Conservation (phyloP, 768 basidiomycete genomes). For the Lactarius psammicola region DNA sequence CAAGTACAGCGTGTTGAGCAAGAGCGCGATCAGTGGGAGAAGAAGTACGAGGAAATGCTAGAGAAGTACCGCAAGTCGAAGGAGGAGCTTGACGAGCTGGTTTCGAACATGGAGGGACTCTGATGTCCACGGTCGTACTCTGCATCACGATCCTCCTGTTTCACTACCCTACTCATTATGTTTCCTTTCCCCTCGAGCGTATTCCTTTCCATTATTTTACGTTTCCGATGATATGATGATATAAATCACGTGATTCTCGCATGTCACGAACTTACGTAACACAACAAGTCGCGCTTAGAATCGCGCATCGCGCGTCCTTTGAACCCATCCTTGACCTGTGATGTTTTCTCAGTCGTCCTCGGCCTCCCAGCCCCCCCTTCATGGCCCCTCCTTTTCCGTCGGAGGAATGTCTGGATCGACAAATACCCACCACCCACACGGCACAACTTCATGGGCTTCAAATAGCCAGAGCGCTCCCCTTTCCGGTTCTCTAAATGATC, state of each 20-base stretch:
- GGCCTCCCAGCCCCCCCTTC: neutral
- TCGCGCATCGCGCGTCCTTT: neutral
- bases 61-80: slow-evolving; percentile 73
- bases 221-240: neutral
- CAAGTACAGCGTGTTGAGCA: slow-evolving; percentile 83
- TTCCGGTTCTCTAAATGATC: slow-evolving; percentile 58
- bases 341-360: slow-evolving; percentile 25
- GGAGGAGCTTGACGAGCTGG: slow-evolving; percentile 81
- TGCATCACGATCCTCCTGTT: neutral
- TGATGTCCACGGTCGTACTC: neutral
- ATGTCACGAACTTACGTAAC: no score
- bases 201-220: neutral
- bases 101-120: slow-evolving; percentile 61
- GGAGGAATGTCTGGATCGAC: slow-evolving; percentile 59
- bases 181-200: neutral
- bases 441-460: slow-evolving; percentile 53
- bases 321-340: neutral
- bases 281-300: no score
- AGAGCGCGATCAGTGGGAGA: slow-evolving; percentile 92
- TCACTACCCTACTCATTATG: neutral
- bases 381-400: slow-evolving; percentile 45
- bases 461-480: slow-evolving; percentile 45
- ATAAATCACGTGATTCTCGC: neutral
- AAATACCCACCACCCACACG: slow-evolving; percentile 44
- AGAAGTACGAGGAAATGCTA: slow-evolving; percentile 86